These are phyloP conservation scores for Phaeoacremonium minimum DNA, from an alignment of 2,329 filamentous ascomycete genomes.

Conservation along the genomic window DNA sequence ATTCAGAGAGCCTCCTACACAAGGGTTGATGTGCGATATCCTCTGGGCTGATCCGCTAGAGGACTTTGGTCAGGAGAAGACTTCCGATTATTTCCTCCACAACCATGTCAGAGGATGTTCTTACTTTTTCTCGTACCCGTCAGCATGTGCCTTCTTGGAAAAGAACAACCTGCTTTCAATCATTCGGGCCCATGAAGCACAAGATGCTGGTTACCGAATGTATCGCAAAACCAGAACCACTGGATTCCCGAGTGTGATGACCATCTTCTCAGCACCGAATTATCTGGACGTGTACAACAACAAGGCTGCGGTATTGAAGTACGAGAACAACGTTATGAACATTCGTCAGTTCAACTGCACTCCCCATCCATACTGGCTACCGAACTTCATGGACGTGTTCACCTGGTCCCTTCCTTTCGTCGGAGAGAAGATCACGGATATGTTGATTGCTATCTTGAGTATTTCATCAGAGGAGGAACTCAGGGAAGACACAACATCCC, in stretches of 20 bases:
- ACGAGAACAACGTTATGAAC: conserved; percentile 99
- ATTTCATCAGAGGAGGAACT: conserved; percentile 99
- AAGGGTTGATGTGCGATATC: conserved; percentile 98
- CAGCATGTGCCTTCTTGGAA: conserved; percentile 93
- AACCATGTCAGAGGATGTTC: conserved; percentile 98
- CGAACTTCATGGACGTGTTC: conserved; percentile 99
- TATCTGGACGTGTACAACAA: conserved; percentile 99
- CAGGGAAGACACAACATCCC: conserved; percentile 74
- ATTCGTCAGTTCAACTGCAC: conserved; percentile 99
- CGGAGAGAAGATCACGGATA: conserved; percentile 98
- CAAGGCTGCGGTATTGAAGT: conserved; percentile 97
- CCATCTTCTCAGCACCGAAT: conserved; percentile 98
- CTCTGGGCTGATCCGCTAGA: conserved; percentile 98
- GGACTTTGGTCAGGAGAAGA: conserved; percentile 98
- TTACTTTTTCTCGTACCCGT: conserved; percentile 98
- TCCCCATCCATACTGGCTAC: conserved; percentile 97
- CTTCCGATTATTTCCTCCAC: conserved; percentile 94
- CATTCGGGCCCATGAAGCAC: conserved; percentile 95
- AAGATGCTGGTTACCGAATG: conserved; percentile 98
- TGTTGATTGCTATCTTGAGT: conserved; percentile 97
- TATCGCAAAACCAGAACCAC: conserved; percentile 98
- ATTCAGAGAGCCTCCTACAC: conserved; percentile 94
- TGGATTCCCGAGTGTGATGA: conserved; percentile 99
- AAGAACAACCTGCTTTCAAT: conserved; percentile 98
- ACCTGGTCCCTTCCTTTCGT: conserved; percentile 99